These are phyloP conservation scores for Pyrenochaeta sp. DNA, from an alignment of 2,329 filamentous ascomycete species.

Conservation along the genomic window DNA sequence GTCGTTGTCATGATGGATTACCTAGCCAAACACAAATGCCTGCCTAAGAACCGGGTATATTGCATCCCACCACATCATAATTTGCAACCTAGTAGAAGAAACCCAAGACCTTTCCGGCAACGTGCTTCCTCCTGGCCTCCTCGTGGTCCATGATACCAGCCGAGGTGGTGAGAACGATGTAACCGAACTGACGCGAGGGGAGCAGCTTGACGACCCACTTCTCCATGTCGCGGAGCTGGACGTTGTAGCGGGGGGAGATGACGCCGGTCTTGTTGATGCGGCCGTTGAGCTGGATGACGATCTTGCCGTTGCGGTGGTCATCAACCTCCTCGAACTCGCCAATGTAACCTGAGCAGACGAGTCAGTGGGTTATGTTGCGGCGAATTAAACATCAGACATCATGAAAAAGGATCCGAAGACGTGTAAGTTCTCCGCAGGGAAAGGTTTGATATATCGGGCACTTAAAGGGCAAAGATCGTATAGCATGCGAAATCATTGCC, in stretches of 20 bases:
- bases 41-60: slow-evolving; percentile 40
- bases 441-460: slow-evolving; percentile 90
- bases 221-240: slow-evolving; percentile 96
- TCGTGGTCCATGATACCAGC: slow-evolving; percentile 99
- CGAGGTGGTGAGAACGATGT: slow-evolving; percentile 98
- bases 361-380: slow-evolving; percentile 89
- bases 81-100: slow-evolving; percentile 87
- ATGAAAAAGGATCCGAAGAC: slow-evolving; percentile 77
- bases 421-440: slow-evolving; percentile 98
- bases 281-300: slow-evolving; percentile 99
- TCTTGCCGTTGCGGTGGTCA: slow-evolving; percentile 99
- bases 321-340: slow-evolving; percentile 99
- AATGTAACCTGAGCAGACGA: slow-evolving; percentile 80
- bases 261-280: slow-evolving; percentile 99
- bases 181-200: slow-evolving; percentile 99
- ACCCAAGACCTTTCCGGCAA: slow-evolving; percentile 98
- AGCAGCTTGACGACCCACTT: slow-evolving; percentile 99
- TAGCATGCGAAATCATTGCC: slow-evolving; percentile 82
- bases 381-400: slow-evolving; percentile 93
- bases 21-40: slow-evolving; percentile 32
- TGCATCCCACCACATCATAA: slow-evolving; percentile 32
- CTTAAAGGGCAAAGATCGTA: slow-evolving; percentile 99
- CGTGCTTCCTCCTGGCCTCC: slow-evolving; percentile 98
- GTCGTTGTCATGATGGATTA: slow-evolving; percentile 37
- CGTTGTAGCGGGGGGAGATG: slow-evolving; percentile 99